Evolutionary conservation across 2,329 filamentous ascomycete genomes (phyloP), one percentile per base, ranked within the genome.

Genomic region (Dactylellina leptospora): DNA sequence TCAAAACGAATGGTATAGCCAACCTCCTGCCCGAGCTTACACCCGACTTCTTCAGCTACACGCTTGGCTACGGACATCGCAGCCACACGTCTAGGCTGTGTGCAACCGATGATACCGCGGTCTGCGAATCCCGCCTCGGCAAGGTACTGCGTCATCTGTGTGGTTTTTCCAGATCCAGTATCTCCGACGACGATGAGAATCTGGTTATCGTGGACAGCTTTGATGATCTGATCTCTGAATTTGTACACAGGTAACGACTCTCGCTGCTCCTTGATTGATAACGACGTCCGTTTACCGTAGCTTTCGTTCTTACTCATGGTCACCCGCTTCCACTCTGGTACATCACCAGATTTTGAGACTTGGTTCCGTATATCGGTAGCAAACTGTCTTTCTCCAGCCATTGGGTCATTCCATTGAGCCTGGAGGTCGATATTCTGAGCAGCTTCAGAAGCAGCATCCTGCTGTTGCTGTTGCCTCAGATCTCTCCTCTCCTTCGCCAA

Each of bases 1-100:
- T 99, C 95, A 78, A 99, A 99, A 79, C 95, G 91, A 78, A 99
- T 96, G 5, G 91, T 96, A 79, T 99, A 99, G 60, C 95, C 95
- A 74, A 99, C 93, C 79, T 97, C 93, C 62, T 93, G 88, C 30
- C 95, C 95, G 10, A 97, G 85, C 74, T 89, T 85, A 76, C 93
- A 97, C 13, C 95, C 93, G 69, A 97, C 92, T 81, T 99, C 95
- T 78, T 97, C 92, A 0, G 93, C 88, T 2, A 99, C 95, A 85
- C 95, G 93, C 80, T 96, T 96, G 6, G 95, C 93, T 2, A 99
- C 95, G 1, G 92, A 97, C 88, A 97, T 96, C 74, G 95, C 95
- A 23, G 95, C 95, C 9, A 97, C 95, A 84, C 95, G 92, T 79
- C 95, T 91, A 54, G 95, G 95, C 76, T 99, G 95, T 0, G 96